These are phyloP conservation scores for Melocanna baccifera DNA, from an alignment of 176 grass and related monocot genomes.

Conservation along the genomic window DNA sequence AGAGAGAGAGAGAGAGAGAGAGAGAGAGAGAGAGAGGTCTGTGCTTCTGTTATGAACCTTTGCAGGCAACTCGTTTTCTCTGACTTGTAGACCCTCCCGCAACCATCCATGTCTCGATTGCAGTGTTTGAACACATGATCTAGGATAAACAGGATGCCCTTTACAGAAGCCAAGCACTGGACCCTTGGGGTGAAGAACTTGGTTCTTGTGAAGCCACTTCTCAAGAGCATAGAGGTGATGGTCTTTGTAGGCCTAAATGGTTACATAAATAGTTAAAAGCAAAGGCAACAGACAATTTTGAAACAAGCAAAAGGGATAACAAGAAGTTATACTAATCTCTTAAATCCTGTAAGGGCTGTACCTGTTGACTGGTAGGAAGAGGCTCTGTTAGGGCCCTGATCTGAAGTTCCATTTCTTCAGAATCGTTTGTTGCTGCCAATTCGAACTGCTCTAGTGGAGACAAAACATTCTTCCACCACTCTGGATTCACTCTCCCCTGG, in stretches of 20 bases:
- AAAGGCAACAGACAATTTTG: background rate
- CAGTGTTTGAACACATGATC: constrained; percentile 75
- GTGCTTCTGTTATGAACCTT: constrained; percentile 55
- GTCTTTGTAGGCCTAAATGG: constrained; percentile 76
- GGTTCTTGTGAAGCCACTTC: constrained; percentile 91
- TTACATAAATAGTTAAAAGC: constrained; percentile 23
- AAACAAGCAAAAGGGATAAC: constrained; percentile 9
- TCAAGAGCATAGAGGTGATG: constrained; percentile 88
- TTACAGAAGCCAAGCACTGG: constrained; percentile 88
- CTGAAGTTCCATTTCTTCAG: constrained; percentile 89
- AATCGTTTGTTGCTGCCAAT: constrained; percentile 49
- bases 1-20: no score
- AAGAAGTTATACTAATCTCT: constrained; percentile 3
- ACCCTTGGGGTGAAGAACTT: constrained; percentile 78
- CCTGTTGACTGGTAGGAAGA: constrained; percentile 95
- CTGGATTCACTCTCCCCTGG: constrained; percentile 56
- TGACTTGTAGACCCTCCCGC: constrained; percentile 81
- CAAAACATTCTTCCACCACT: constrained; percentile 82
- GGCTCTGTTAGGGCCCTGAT: constrained; percentile 85
- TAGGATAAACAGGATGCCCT: constrained; percentile 78
- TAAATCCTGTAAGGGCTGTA: constrained; percentile 27
- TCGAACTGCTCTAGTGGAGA: constrained; percentile 71
- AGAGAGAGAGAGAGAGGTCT: background rate
- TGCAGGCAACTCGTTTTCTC: constrained; percentile 60
- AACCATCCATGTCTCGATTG: constrained; percentile 90